These are phyloP conservation scores for Fusarium burgessii DNA, from an alignment of 2,329 filamentous ascomycete species.

Conservation along the genomic window DNA sequence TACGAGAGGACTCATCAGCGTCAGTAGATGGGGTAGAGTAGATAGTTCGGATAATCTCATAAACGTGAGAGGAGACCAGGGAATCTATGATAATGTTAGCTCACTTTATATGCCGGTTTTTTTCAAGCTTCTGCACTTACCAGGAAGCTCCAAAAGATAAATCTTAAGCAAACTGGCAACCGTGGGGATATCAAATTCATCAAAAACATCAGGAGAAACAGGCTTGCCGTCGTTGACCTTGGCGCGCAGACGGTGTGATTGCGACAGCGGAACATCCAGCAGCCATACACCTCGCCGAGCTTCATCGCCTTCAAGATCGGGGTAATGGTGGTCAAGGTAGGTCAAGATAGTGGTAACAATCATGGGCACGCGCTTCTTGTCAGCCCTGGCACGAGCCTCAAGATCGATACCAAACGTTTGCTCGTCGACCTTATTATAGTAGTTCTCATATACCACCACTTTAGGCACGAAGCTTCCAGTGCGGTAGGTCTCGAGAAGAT, in stretches of 20 bases:
- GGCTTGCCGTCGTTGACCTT: conserved; percentile 89
- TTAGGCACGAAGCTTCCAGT: conserved; percentile 93
- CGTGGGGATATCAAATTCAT: conserved; percentile 92
- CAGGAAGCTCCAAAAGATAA: conserved; percentile 93
- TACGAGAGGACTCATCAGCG: conserved; percentile 79
- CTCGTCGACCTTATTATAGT: conserved; percentile 98
- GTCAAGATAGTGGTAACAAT: conserved; percentile 94
- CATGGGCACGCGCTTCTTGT: conserved; percentile 94
- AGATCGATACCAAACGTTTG: conserved; percentile 98
- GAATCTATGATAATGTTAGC: conserved; percentile 73
- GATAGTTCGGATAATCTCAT: conserved; percentile 98
- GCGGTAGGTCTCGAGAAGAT: conserved; percentile 95
- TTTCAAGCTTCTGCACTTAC: conserved; percentile 62
- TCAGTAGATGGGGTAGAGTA: conserved; percentile 87
- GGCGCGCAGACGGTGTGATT: conserved; percentile 85
- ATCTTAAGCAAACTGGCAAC: conserved; percentile 93
- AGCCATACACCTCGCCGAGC: conserved; percentile 93
- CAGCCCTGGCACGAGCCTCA: conserved; percentile 91
- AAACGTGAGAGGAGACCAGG: conserved; percentile 97
- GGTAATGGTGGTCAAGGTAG: conserved; percentile 96
- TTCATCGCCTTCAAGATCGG: conserved; percentile 96
- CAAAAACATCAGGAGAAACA: conserved; percentile 79
- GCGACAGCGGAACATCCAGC: conserved; percentile 85
- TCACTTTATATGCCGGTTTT: neutral
- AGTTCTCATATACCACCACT: conserved; percentile 96